Evolutionary conservation across 1,284 basidiomycete genomes (phyloP), one percentile per base, ranked within the genome.

Genomic region (Cryptococcus sp.): DNA sequence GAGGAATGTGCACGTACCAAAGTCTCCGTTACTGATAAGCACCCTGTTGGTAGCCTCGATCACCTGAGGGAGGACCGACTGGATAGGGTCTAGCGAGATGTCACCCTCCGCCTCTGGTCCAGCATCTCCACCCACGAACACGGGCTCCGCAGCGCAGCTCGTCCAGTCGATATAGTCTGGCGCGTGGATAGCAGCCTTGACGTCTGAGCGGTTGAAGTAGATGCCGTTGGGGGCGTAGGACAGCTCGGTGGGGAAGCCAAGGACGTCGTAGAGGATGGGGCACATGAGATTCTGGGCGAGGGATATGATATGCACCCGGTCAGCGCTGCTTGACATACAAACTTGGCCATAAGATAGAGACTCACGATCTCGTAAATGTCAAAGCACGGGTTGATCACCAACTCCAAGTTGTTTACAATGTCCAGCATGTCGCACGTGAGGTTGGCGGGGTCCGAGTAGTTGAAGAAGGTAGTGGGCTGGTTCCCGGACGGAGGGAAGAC

Each of bases 111-210:
- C 21, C 60, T 72, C 8, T 82, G 56, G 55, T 33, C 58, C 50
- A 28, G 33, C 45, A 36, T 57, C 42, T 37, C 55, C 64, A 35
- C 52, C 64, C 37, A 54, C 20, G 79, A 88, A 88, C 0, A 87
- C 85, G 53, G 83, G 69, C 8, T 81, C 63, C 58, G 82, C 72
- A 1, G 83, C 81, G 69, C 88, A 90, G 65, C 85, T 83, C 1
- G 69, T 57, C 88, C 88, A 89, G 33, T 76, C 68, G 12, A 84
- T 80, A 60, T 84, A 71, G 13, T 78, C 36, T 0, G 88, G 87
- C 0, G 86, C 88, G 65, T 89, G 87, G 48, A 90, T 86, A 1
- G 84, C 86, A 42, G 71, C 63, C 73, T 89, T 88, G 54, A 90
- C 87, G 52, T 89, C 86, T 8, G 71, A 65, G 21, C 83, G 80